Evolutionary conservation across 768 basidiomycete species (phyloP).

Genomic region (Boletellus ananiceps): DNA sequence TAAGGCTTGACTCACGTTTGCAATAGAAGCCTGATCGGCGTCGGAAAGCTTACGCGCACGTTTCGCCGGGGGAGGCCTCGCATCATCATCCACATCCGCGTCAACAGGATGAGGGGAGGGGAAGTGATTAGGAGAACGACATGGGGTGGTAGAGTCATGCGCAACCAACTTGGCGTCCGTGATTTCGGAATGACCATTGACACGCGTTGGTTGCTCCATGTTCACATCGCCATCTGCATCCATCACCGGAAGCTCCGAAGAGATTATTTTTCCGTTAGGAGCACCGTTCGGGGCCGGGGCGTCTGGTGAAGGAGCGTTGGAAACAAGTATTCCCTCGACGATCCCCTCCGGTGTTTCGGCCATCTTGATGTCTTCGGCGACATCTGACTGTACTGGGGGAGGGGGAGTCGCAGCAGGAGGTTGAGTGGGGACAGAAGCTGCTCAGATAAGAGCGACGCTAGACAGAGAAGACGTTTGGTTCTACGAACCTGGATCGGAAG

Average conservation of each 20-base stretch:
- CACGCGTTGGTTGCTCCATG: slow-evolving; percentile 23
- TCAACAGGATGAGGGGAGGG: slow-evolving; percentile 27
- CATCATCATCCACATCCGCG: slow-evolving; percentile 40
- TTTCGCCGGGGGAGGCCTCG: slow-evolving; percentile 77
- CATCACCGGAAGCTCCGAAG: slow-evolving; percentile 21
- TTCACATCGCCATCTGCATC: slow-evolving; percentile 30
- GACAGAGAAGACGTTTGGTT: slow-evolving; percentile 12
- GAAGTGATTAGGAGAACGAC: slow-evolving; percentile 32
- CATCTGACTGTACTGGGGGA: slow-evolving; percentile 41
- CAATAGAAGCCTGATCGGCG: slow-evolving; percentile 66
- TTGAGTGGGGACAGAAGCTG: slow-evolving; percentile 42
- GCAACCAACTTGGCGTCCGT: slow-evolving; percentile 9
- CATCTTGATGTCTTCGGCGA: slow-evolving; percentile 55
- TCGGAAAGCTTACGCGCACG: slow-evolving; percentile 73
- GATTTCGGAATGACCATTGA: slow-evolving; percentile 24
- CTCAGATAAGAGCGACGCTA: slow-evolving; percentile 26
- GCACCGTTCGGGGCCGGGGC: not conserved
- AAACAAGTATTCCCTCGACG: slow-evolving; percentile 13
- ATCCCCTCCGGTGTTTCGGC: slow-evolving; percentile 27
- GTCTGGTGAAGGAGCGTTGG: slow-evolving; percentile 14
- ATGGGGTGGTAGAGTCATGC: slow-evolving; percentile 32
- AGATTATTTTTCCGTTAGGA: slow-evolving; percentile 30
- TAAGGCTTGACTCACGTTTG: slow-evolving; percentile 58
- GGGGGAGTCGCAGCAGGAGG: slow-evolving; percentile 45
- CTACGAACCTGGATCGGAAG: slow-evolving; percentile 49